phyloP scores from a whole-genome alignment of 148 eudicot genomes.

The Arctostaphylos glauca region DNA sequence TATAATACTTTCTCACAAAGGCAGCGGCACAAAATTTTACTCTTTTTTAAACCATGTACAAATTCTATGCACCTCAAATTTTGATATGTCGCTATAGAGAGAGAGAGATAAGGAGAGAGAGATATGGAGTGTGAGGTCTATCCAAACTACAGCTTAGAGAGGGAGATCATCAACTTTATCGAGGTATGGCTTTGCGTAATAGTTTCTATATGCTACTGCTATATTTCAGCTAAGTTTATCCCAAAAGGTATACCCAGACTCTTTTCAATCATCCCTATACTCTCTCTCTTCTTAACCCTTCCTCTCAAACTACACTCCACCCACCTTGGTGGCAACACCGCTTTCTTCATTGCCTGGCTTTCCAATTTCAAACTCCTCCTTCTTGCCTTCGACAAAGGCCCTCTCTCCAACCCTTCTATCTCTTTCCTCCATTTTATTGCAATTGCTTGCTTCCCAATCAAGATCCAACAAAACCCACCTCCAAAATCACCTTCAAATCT shows the following conservation, averaged over 20 bases:
- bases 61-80: too few relatives aligned
- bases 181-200: slow-evolving; percentile 35
- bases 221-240: slow-evolving; percentile 25
- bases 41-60: too few relatives aligned
- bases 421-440: slow-evolving; percentile 20
- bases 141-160: slow-evolving; percentile 18
- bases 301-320: slow-evolving; percentile 41
- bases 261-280: slow-evolving; percentile 35
- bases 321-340: slow-evolving; percentile 20
- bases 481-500: background rate
- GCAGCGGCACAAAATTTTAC: too few relatives aligned
- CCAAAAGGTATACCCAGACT: slow-evolving; percentile 26
- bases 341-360: slow-evolving; percentile 46
- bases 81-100: background rate
- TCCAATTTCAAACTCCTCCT: slow-evolving; percentile 49
- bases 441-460: slow-evolving; percentile 28
- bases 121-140: background rate
- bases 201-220: slow-evolving; percentile 32
- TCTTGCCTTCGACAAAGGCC: slow-evolving; percentile 31
- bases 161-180: slow-evolving; percentile 32
- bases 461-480: slow-evolving; percentile 2
- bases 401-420: slow-evolving; percentile 24
- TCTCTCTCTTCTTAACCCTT: slow-evolving; percentile 34
- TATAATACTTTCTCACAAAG: too few relatives aligned
- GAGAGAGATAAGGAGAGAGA: background rate